Conservation (phyloP, 495 filamentous ascomycete genomes). For the Penicillium herquei region DNA sequence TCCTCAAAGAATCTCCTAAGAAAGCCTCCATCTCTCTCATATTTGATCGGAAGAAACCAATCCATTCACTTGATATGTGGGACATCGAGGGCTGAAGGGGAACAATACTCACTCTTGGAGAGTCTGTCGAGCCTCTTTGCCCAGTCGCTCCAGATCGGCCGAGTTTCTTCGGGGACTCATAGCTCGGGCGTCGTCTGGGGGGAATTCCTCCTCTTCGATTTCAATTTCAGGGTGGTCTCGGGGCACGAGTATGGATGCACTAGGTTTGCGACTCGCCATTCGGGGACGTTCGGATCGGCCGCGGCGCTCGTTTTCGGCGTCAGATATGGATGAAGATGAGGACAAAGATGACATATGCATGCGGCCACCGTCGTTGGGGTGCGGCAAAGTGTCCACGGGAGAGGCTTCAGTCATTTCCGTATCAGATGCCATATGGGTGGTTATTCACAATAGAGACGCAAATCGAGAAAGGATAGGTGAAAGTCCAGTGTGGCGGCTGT, state of each 20-base stretch:
- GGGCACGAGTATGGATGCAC: conserved; percentile 77
- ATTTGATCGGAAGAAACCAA: neutral
- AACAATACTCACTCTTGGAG: conserved; percentile 58
- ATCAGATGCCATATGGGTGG: conserved; percentile 39
- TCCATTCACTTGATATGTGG: no score
- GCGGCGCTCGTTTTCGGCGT: conserved; percentile 45
- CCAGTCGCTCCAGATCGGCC: conserved; percentile 81
- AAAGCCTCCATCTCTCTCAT: neutral
- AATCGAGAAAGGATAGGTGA: conserved; percentile 11
- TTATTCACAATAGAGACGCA: conserved; percentile 20
- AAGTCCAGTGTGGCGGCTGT: conserved; percentile 28
- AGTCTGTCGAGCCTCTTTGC: conserved; percentile 70
- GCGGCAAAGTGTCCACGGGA: conserved; percentile 43
- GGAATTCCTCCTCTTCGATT: conserved; percentile 64
- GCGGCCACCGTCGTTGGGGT: conserved; percentile 44
- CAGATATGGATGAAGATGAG: conserved; percentile 48
- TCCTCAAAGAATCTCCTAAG: neutral
- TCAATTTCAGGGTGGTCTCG: conserved; percentile 68
- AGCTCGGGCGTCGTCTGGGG: conserved; percentile 81
- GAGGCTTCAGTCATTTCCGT: conserved; percentile 42
- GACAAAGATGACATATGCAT: conserved; percentile 44
- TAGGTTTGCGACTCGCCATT: conserved; percentile 66
- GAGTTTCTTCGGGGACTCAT: conserved; percentile 94
- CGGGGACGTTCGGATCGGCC: conserved; percentile 48
- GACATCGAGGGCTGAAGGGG: neutral